These are phyloP conservation scores for Picochlorum costavermella DNA, from an alignment of 139 green algal species.

Conservation along the genomic window DNA sequence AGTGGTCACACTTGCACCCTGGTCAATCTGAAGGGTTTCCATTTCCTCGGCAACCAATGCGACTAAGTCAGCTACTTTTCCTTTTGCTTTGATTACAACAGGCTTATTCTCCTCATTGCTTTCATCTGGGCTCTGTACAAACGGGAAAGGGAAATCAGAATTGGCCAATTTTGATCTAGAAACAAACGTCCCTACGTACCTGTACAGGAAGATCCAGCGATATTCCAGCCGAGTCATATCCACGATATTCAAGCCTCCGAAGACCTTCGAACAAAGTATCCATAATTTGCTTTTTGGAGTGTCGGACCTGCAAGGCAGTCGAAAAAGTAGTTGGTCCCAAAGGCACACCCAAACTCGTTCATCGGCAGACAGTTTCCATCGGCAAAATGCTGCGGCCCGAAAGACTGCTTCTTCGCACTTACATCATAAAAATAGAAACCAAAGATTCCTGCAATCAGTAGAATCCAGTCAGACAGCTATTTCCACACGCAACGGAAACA, in stretches of 20 bases:
- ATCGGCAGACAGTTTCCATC: not conserved
- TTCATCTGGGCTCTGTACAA: too few species aligned
- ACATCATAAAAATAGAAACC: slow-evolving; percentile 36
- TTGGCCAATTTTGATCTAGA: not conserved
- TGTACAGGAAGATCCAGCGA: slow-evolving; percentile 53
- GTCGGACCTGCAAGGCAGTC: slow-evolving; percentile 28
- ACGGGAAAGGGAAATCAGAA: too few species aligned
- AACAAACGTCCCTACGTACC: not conserved
- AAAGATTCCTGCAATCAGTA: slow-evolving; percentile 24
- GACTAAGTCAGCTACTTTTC: slow-evolving; percentile 86
- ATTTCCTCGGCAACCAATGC: slow-evolving; percentile 10
- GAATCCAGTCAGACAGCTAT: not conserved
- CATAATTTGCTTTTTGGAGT: slow-evolving; percentile 63
- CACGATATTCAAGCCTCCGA: slow-evolving; percentile 90
- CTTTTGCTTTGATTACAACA: slow-evolving; percentile 74
- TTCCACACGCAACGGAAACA: too few species aligned
- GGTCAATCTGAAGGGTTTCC: not conserved
- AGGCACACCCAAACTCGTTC: not conserved
- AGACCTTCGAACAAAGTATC: slow-evolving; percentile 83
- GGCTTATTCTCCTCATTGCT: slow-evolving; percentile 9
- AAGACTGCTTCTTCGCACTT: slow-evolving; percentile 11
- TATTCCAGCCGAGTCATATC: slow-evolving; percentile 93
- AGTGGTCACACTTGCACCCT: slow-evolving; percentile 26
- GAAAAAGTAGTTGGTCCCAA: not conserved
- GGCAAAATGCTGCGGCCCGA: not conserved